Conservation (phyloP, 1,139 yeast species). For the Nakaseomyces nivariensis region DNA sequence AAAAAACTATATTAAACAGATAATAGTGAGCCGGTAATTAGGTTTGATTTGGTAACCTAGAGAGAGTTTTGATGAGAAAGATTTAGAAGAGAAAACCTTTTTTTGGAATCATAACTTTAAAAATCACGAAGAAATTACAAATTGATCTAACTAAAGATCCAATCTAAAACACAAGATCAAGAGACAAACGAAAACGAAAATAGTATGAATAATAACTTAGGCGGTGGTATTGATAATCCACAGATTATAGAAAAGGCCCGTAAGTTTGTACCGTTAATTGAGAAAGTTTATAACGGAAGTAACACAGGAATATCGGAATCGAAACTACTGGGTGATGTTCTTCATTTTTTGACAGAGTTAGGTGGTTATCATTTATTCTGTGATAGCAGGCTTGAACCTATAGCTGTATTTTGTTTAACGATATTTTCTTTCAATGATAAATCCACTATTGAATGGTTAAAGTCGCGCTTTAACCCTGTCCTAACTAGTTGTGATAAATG, state of each 20-base stretch:
- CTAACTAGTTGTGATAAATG: conserved; percentile 45
- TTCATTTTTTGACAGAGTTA: conserved; percentile 19
- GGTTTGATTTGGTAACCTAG: no score
- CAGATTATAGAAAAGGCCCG: conserved; percentile 10
- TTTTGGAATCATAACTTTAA: no score
- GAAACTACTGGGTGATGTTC: conserved; percentile 22
- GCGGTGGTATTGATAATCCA: background rate
- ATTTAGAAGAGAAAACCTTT: no score
- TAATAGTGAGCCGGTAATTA: no score
- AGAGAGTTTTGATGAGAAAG: no score
- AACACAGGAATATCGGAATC: conserved; percentile 23
- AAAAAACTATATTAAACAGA: no score
- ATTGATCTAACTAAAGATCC: no score
- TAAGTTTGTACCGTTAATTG: conserved; percentile 17
- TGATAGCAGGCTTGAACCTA: conserved; percentile 38
- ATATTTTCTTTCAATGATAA: conserved; percentile 50
- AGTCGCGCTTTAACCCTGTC: conserved; percentile 33
- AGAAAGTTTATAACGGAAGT: conserved; percentile 22
- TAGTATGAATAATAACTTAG: background rate
- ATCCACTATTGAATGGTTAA: conserved; percentile 36
- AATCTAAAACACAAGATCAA: no score
- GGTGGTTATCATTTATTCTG: conserved; percentile 45
- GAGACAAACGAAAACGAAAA: background rate
- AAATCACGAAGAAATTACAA: no score
- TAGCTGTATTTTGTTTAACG: conserved; percentile 45